These are phyloP conservation scores for Fennellomyces sp. DNA, from an alignment of 371 early-diverging fungal genomes.

Conservation along the genomic window DNA sequence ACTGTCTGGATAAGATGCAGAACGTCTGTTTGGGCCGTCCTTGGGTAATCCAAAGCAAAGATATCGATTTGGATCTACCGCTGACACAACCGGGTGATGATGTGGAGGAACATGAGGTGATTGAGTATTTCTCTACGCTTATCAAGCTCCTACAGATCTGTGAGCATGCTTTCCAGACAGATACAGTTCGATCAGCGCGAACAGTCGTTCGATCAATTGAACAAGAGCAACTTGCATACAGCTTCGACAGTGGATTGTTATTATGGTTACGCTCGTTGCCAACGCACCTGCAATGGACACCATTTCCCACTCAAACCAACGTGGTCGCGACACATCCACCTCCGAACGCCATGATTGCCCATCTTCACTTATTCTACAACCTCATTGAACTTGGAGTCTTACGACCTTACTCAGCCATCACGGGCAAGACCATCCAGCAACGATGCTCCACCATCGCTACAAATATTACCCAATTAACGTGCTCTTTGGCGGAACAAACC, in stretches of 20 bases:
- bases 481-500: conserved; percentile 19
- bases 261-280: conserved; percentile 33
- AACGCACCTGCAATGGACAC: conserved; percentile 34
- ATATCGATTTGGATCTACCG: conserved; percentile 31
- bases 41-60: conserved; percentile 24
- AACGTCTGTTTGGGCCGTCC: conserved; percentile 35
- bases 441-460: conserved; percentile 29
- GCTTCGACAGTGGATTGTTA: conserved; percentile 22
- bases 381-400: conserved; percentile 22
- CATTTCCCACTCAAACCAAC: conserved; percentile 20
- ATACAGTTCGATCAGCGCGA: conserved; percentile 7
- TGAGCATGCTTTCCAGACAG: conserved; percentile 25
- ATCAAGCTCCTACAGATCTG: conserved; percentile 32
- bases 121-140: conserved; percentile 28
- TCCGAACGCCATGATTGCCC: conserved; percentile 26
- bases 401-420: conserved; percentile 20
- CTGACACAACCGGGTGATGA: conserved; percentile 31
- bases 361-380: conserved; percentile 35
- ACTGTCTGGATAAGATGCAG: conserved; percentile 31
- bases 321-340: conserved; percentile 32
- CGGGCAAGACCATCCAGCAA: conserved; percentile 13
- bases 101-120: conserved; percentile 23
- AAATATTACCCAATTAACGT: conserved; percentile 28
- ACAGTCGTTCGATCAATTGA: conserved; percentile 17
- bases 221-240: conserved; percentile 29